Evolutionary conservation across 805 yeast species (phyloP).

Genomic region (Wickerhamiella kurtzmanii): DNA sequence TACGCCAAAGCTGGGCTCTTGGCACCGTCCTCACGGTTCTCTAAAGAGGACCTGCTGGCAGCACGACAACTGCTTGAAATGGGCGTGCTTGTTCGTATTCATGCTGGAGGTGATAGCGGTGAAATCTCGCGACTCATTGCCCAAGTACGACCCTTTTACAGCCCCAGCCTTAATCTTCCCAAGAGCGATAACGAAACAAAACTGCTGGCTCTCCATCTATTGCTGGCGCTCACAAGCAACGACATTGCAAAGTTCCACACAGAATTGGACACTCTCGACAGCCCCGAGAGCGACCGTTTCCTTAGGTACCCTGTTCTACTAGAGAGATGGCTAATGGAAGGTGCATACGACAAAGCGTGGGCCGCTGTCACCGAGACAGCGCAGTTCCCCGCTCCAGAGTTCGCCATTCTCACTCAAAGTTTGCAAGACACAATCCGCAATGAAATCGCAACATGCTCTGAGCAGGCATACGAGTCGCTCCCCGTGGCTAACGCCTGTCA

Average conservation of each 20-base stretch:
- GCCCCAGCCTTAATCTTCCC: constrained; percentile 28
- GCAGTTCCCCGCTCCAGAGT: constrained; percentile 51
- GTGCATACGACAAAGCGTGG: constrained; percentile 87
- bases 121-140: constrained; percentile 61
- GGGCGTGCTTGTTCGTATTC: constrained; percentile 71
- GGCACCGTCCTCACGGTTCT: constrained; percentile 41
- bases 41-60: constrained; percentile 49
- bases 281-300: constrained; percentile 53
- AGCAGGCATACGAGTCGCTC: constrained; percentile 57
- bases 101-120: constrained; percentile 38
- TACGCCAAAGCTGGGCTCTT: constrained; percentile 65
- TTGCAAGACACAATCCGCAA: constrained; percentile 66
- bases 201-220: constrained; percentile 59
- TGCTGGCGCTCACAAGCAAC: constrained; percentile 68
- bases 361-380: constrained; percentile 46
- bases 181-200: constrained; percentile 53
- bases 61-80: constrained; percentile 76
- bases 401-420: constrained; percentile 59
- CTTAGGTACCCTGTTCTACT: constrained; percentile 75
- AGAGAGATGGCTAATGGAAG: constrained; percentile 92
- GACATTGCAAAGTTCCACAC: constrained; percentile 81
- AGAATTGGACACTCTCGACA: constrained; percentile 62
- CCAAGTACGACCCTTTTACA: constrained; percentile 68
- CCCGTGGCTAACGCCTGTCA: constrained; percentile 76
- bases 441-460: constrained; percentile 77